Evolutionary conservation across 2,329 filamentous ascomycete species (phyloP).

Genomic region (Diaporthe vexans): DNA sequence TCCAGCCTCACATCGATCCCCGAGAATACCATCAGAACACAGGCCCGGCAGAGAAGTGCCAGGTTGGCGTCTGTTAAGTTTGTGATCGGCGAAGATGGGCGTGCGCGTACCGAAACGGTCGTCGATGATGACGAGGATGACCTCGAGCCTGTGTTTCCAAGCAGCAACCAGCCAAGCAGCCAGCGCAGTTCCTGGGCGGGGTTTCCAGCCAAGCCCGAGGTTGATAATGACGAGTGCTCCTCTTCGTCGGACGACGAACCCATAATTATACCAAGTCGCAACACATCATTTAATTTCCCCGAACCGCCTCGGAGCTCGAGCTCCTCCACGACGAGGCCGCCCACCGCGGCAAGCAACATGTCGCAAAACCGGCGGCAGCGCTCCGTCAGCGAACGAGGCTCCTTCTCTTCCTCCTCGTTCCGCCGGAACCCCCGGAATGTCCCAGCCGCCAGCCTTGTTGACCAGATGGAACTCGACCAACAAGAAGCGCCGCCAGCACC

Average conservation of each 20-base stretch:
- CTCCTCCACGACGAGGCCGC: constrained; percentile 35
- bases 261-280: constrained; percentile 74
- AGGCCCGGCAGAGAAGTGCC: constrained; percentile 57
- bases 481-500: constrained; percentile 13
- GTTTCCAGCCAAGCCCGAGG: constrained; percentile 10
- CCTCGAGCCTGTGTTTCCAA: constrained; percentile 54
- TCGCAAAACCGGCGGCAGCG: constrained; percentile 33
- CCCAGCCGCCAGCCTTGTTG: constrained; percentile 3
- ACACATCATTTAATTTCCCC: constrained; percentile 69
- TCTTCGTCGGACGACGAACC: constrained; percentile 75
- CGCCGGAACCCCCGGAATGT: not conserved
- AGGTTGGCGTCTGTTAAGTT: constrained; percentile 69
- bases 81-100: constrained; percentile 73
- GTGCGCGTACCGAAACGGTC: constrained; percentile 69
- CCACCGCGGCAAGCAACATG: constrained; percentile 49
- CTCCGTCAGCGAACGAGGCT: constrained; percentile 36
- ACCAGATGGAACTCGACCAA: constrained; percentile 37
- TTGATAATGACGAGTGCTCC: constrained; percentile 57
- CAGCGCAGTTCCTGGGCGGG: constrained; percentile 28
- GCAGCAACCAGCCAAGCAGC: constrained; percentile 41
- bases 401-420: constrained; percentile 12
- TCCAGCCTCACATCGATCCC: constrained; percentile 71
- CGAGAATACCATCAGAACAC: constrained; percentile 57
- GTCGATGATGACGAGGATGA: constrained; percentile 57
- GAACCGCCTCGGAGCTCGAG: constrained; percentile 55